phyloP scores from a whole-genome alignment of 768 basidiomycete genomes.

The Collybia sordida region DNA sequence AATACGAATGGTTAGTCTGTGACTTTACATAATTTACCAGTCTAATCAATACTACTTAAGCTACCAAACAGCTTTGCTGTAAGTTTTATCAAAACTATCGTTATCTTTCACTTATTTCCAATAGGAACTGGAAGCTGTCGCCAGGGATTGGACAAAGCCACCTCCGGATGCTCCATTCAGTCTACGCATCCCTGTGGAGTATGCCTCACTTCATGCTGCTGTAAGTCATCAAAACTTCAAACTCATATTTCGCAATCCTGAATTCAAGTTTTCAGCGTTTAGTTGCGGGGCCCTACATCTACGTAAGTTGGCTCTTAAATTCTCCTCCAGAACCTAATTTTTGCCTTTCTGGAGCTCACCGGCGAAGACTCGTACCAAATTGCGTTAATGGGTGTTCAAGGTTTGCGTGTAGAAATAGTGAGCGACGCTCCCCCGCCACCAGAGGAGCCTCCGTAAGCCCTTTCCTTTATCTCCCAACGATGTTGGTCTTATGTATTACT shows the following conservation, averaged over 20 bases:
- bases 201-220: constrained; percentile 79
- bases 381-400: constrained; percentile 80
- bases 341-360: constrained; percentile 58
- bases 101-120: constrained; percentile 7
- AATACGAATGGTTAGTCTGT: constrained; percentile 58
- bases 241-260: constrained; percentile 16
- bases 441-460: constrained; percentile 77
- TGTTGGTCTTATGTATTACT: not conserved
- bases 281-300: constrained; percentile 82
- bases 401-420: constrained; percentile 83
- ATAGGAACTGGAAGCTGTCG: constrained; percentile 79
- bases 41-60: constrained; percentile 31
- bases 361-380: constrained; percentile 89
- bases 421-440: constrained; percentile 84
- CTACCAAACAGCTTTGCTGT: constrained; percentile 70
- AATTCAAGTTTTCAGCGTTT: constrained; percentile 50
- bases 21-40: constrained; percentile 7
- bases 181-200: constrained; percentile 84
- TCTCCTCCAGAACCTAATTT: constrained; percentile 7
- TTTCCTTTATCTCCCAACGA: constrained; percentile 8
- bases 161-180: constrained; percentile 76
- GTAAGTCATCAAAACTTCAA: constrained; percentile 41
- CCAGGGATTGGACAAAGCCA: constrained; percentile 84
- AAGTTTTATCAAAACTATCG: constrained; percentile 22
- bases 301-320: constrained; percentile 44